These are phyloP conservation scores for Pseudogymnoascus sp. DNA, from an alignment of 2,329 filamentous ascomycete genomes.

Conservation along the genomic window DNA sequence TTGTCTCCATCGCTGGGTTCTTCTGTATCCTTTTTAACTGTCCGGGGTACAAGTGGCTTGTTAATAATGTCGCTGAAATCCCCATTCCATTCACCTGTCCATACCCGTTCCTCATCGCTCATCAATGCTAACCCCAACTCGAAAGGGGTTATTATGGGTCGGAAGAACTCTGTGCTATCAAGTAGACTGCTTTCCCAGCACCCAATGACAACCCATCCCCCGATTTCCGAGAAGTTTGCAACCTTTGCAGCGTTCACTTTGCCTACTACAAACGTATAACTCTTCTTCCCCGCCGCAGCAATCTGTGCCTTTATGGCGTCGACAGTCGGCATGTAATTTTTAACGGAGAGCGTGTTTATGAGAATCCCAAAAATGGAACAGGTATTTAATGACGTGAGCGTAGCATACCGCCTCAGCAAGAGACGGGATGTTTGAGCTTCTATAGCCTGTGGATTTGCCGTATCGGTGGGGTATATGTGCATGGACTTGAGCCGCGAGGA, in stretches of 20 bases:
- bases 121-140: conserved; percentile 74
- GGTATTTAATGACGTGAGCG: conserved; percentile 70
- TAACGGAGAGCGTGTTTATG: conserved; percentile 88
- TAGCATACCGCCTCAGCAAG: conserved; percentile 79
- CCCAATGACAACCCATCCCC: conserved; percentile 93
- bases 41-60: conserved; percentile 1
- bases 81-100: conserved; percentile 83
- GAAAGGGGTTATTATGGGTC: conserved; percentile 88
- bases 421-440: conserved; percentile 38
- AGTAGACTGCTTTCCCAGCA: conserved; percentile 96
- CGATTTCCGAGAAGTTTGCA: conserved; percentile 91
- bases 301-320: conserved; percentile 66
- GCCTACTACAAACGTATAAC: conserved; percentile 91
- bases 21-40: conserved; percentile 23
- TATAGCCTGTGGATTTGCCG: conserved; percentile 25
- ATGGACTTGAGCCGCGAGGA: conserved; percentile 72
- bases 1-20: conserved; percentile 20
- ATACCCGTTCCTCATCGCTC: conserved; percentile 66
- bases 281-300: conserved; percentile 77
- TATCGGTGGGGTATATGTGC: conserved; percentile 61
- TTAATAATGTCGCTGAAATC: conserved; percentile 57
- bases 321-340: conserved; percentile 79
- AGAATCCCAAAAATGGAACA: conserved; percentile 85
- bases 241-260: conserved; percentile 94
- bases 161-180: conserved; percentile 81